Conservation (phyloP, 371 early-diverging fungal genomes). For the Lichtheimia hyalospora region DNA sequence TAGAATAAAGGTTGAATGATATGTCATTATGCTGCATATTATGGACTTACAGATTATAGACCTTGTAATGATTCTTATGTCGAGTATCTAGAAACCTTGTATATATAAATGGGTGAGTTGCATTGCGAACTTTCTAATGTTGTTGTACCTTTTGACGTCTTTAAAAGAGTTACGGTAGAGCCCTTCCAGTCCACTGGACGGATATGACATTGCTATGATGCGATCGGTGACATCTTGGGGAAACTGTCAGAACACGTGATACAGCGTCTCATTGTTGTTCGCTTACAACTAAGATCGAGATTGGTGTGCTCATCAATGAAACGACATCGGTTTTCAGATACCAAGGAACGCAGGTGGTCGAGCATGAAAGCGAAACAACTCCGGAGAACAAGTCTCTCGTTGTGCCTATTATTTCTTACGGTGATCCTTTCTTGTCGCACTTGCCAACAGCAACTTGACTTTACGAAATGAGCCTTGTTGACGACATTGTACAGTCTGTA, state of each 20-base stretch:
- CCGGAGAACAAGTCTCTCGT: background rate
- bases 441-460: background rate
- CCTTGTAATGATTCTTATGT: slow-evolving; percentile 62
- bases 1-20: slow-evolving; percentile 7
- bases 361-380: background rate
- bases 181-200: slow-evolving; percentile 62
- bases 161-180: slow-evolving; percentile 62
- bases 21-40: too few species aligned
- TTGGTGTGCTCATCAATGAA: slow-evolving; percentile 46
- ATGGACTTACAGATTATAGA: slow-evolving; percentile 65
- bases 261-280: background rate
- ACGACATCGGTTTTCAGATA: slow-evolving; percentile 58
- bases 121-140: too few species aligned
- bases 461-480: slow-evolving; percentile 22
- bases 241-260: background rate
- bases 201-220: slow-evolving; percentile 74
- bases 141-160: slow-evolving; percentile 57
- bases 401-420: background rate
- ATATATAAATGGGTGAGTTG: background rate
- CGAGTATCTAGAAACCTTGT: slow-evolving; percentile 59
- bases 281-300: slow-evolving; percentile 64
- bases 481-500: slow-evolving; percentile 48
- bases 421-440: background rate
- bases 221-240: slow-evolving; percentile 58
- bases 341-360: slow-evolving; percentile 26